These are phyloP conservation scores for Sordariomycetes sp. DNA, from an alignment of 2,329 filamentous ascomycete genomes.

Conservation along the genomic window DNA sequence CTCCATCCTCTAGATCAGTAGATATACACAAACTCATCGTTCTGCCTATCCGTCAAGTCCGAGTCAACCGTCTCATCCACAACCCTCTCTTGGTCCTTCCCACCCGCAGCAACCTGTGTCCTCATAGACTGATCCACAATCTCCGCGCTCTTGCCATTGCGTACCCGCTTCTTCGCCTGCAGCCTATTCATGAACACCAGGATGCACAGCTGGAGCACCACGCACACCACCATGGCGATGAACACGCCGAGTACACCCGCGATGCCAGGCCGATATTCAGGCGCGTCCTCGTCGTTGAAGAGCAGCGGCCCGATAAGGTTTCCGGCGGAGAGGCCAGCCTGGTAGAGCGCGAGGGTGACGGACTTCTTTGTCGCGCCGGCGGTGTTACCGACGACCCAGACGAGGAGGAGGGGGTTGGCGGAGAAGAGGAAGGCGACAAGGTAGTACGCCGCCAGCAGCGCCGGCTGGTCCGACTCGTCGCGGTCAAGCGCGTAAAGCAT, in stretches of 20 bases:
- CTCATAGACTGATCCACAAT: slow-evolving; percentile 51
- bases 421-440: slow-evolving; percentile 53
- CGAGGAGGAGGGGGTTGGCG: slow-evolving; percentile 50
- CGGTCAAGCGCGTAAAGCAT: slow-evolving; percentile 39
- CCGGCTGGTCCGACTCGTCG: slow-evolving; percentile 23
- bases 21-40: slow-evolving; percentile 56
- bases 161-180: slow-evolving; percentile 39
- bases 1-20: slow-evolving; percentile 24
- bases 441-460: slow-evolving; percentile 49
- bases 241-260: slow-evolving; percentile 40
- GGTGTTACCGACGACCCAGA: slow-evolving; percentile 58
- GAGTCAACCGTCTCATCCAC: slow-evolving; percentile 26
- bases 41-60: slow-evolving; percentile 51
- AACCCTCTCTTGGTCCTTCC: slow-evolving; percentile 14
- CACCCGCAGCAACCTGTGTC: slow-evolving; percentile 8
- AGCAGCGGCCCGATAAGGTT: slow-evolving; percentile 56
- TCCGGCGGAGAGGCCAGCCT: slow-evolving; percentile 45
- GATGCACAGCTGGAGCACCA: slow-evolving; percentile 39
- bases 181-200: slow-evolving; percentile 41
- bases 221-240: slow-evolving; percentile 34
- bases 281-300: slow-evolving; percentile 43
- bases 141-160: slow-evolving; percentile 45
- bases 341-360: slow-evolving; percentile 49
- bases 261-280: slow-evolving; percentile 43
- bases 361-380: slow-evolving; percentile 56